A percentile compares a stretch with the other conserved stretches of the same genome.
phyloP scores from a whole-genome alignment of 2,329 filamentous ascomycete genomes.

The Diaporthe australafricana region DNA sequence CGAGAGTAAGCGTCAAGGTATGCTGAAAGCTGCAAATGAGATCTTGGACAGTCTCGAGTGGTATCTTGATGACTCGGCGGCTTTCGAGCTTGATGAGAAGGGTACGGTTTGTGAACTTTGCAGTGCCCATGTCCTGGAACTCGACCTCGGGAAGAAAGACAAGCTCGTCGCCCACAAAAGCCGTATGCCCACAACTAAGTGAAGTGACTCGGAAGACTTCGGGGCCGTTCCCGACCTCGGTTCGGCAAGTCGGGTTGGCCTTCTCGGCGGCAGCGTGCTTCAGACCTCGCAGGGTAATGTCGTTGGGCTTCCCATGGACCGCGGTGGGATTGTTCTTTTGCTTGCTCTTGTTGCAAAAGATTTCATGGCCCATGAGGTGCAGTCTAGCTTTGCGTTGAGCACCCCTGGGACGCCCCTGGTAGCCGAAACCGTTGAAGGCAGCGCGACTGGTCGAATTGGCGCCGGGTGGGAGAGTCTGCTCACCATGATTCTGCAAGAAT shows the following conservation, averaged over 20 bases:
- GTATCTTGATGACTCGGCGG: slow-evolving; percentile 56
- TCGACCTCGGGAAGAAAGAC: slow-evolving; percentile 57
- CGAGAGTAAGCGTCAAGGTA: slow-evolving; percentile 62
- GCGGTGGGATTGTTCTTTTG: background rate
- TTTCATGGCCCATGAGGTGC: slow-evolving; percentile 41
- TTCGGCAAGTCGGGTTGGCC: slow-evolving; percentile 7
- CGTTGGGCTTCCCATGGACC: slow-evolving; percentile 16
- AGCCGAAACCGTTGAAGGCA: background rate
- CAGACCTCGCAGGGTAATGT: slow-evolving; percentile 40
- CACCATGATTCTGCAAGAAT: slow-evolving; percentile 55
- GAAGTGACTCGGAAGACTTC: slow-evolving; percentile 29
- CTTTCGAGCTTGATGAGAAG: slow-evolving; percentile 53
- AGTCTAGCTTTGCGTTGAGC: slow-evolving; percentile 43
- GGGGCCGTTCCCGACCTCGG: slow-evolving; percentile 24
- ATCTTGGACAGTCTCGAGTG: slow-evolving; percentile 60
- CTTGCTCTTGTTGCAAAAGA: slow-evolving; percentile 47
- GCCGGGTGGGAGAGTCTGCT: background rate
- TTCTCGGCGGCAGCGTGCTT: slow-evolving; percentile 38
- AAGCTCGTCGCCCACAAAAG: slow-evolving; percentile 51
- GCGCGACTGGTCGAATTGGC: background rate
- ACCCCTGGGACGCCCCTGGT: background rate
- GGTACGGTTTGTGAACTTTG: slow-evolving; percentile 55
- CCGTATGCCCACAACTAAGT: slow-evolving; percentile 58
- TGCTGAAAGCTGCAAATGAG: slow-evolving; percentile 51
- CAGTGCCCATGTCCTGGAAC: slow-evolving; percentile 48